phyloP scores from a whole-genome alignment of 2,329 filamentous ascomycete genomes.

The Aspergillus costaricaensis region DNA sequence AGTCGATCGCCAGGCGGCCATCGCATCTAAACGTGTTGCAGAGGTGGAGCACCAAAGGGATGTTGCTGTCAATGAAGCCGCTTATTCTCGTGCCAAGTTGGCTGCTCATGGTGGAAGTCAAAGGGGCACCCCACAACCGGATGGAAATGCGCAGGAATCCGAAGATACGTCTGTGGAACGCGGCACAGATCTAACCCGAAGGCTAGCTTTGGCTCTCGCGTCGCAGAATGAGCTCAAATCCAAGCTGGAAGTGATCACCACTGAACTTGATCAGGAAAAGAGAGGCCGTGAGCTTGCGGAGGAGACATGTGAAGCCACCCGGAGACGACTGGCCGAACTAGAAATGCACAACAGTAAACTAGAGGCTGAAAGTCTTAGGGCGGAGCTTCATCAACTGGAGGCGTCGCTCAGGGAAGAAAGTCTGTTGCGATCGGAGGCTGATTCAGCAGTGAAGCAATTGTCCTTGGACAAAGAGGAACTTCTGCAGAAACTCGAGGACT shows the following conservation, averaged over 20 bases:
- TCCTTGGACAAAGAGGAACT: slow-evolving; percentile 83
- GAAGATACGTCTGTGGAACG: slow-evolving; percentile 63
- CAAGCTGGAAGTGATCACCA: slow-evolving; percentile 68
- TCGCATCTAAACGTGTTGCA: slow-evolving; percentile 85
- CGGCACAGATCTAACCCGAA: slow-evolving; percentile 73
- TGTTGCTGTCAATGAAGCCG: slow-evolving; percentile 88
- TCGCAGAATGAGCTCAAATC: slow-evolving; percentile 77
- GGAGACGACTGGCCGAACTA: slow-evolving; percentile 79
- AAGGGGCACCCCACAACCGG: slow-evolving; percentile 56
- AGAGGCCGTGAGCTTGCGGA: slow-evolving; percentile 81
- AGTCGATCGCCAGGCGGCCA: slow-evolving; percentile 82
- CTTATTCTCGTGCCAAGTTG: slow-evolving; percentile 90
- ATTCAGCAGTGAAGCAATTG: slow-evolving; percentile 73
- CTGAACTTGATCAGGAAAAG: slow-evolving; percentile 78
- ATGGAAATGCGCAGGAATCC: slow-evolving; percentile 54
- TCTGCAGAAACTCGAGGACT: slow-evolving; percentile 66
- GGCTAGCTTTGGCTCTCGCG: slow-evolving; percentile 78
- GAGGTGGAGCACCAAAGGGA: slow-evolving; percentile 95
- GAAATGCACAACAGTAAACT: slow-evolving; percentile 80
- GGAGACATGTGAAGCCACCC: slow-evolving; percentile 78
- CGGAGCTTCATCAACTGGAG: slow-evolving; percentile 79
- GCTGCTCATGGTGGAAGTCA: slow-evolving; percentile 77
- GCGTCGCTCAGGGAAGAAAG: slow-evolving; percentile 78
- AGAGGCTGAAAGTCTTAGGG: slow-evolving; percentile 81
- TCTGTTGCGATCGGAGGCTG: slow-evolving; percentile 73